Evolutionary conservation across 192 early-diverging fungal genomes (phyloP).

Genomic region (Entophlyctis luteolus): DNA sequence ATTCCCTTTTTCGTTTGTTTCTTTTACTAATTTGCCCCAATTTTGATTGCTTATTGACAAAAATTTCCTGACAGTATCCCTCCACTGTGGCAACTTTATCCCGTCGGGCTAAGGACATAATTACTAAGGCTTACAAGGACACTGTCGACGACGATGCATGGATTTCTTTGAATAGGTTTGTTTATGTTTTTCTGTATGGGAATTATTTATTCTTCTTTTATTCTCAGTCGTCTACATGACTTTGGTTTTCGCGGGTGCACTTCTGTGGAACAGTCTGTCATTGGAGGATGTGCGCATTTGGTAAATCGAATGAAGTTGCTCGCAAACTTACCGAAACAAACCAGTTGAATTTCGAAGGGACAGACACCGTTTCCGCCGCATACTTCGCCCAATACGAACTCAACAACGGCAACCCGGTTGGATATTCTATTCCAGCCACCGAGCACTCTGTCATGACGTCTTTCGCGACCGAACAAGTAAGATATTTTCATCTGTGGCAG

Average conservation of each 20-base stretch:
- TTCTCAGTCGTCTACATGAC: constrained; percentile 70
- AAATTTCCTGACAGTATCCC: constrained; percentile 63
- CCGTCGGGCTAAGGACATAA: constrained; percentile 55
- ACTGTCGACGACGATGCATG: constrained; percentile 60
- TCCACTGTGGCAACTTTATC: constrained; percentile 82
- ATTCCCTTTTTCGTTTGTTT: neutral
- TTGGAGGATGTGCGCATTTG: constrained; percentile 81
- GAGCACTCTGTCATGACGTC: constrained; percentile 90
- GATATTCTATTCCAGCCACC: constrained; percentile 76
- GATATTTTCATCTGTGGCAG: neutral
- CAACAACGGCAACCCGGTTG: constrained; percentile 71
- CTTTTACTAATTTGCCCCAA: neutral
- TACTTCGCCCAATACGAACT: constrained; percentile 74
- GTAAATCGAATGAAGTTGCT: constrained; percentile 29
- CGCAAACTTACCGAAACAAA: neutral
- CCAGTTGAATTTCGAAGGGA: constrained; percentile 75
- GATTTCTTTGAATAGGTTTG: constrained; percentile 53
- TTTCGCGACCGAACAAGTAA: constrained; percentile 59
- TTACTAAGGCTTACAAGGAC: constrained; percentile 57
- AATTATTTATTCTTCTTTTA: neutral
- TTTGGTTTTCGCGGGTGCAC: constrained; percentile 91
- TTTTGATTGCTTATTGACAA: neutral
- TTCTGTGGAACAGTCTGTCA: constrained; percentile 77
- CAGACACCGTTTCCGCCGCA: constrained; percentile 75
- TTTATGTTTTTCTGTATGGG: neutral